Evolutionary conservation across 2,329 filamentous ascomycete genomes (phyloP), one percentile per base, ranked within the genome.

Genomic region (Ophiocordyceps australis): DNA sequence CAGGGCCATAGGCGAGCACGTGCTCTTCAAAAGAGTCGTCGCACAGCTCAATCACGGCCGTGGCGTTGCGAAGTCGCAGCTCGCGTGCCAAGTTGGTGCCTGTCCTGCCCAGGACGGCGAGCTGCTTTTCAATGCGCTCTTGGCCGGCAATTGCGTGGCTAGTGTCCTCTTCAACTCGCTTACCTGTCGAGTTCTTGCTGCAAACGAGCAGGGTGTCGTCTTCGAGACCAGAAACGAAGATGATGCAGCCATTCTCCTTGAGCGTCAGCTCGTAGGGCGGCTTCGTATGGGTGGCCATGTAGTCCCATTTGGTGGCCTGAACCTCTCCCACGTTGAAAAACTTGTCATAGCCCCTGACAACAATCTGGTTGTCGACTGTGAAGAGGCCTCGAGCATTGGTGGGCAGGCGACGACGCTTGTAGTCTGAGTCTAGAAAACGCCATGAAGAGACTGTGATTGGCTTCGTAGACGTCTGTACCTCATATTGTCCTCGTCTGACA

Each of bases 211-310:
- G 59, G 2, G 80, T 82, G 19, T 71, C 85, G 40, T 94, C 85
- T 41, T 91, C 80, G 14, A 98, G 60, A 10, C 85, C 89, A 11
- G 83, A 76, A 23, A 98, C 73, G 56, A 98, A 98, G 38, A 98
- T 94, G 50, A 98, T 98, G 50, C 89, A 98, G n/a, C 89, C 89
- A 42, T 98, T 98, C 52, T 98, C 89, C 55, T 98, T 98, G 27
- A 95, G 70, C 30, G 83, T 95, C 29, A 98, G 57, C 52, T 98
- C 89, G 40, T 95, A 98, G 0, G 89, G 89, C 0, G 82, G 83
- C 35, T 69, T 57, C 1, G 89, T 95, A 29, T 77, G 64, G 16
- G 53, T 51, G 43, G 76, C 60, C 32, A 98, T 81, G 41, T 76
- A 79, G 11, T 58, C 49, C 89, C 89, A 98, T 39, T 74, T 65